Evolutionary conservation across 208 protist species (phyloP).

Genomic region (Acanthamoeba healyi): DNA sequence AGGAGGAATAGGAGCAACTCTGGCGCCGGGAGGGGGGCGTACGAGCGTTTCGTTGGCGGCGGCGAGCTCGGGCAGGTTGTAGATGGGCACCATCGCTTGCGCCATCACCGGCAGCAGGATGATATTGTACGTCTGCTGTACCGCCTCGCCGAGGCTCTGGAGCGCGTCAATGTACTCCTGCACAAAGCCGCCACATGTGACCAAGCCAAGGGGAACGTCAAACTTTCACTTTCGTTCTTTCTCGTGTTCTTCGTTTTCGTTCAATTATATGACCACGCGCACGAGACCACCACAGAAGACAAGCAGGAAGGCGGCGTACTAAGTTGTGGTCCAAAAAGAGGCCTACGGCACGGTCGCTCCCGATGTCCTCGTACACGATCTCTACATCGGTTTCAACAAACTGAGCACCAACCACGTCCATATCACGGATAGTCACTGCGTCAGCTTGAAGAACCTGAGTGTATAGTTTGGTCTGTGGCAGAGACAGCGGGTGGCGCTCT

Average conservation of each 20-base stretch:
- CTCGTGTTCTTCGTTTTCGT: too few relatives aligned
- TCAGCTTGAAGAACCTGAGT: too few relatives aligned
- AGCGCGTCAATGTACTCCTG: not conserved
- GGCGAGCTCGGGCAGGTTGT: not conserved
- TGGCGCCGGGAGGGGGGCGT: not conserved
- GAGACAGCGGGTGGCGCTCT: too few relatives aligned
- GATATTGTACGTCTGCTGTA: not conserved
- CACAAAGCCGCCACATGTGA: not conserved
- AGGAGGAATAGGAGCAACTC: too few relatives aligned
- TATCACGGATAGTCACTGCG: too few relatives aligned
- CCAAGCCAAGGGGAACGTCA: not conserved
- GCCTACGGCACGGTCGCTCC: not conserved
- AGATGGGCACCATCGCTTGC: slow-evolving; percentile 1
- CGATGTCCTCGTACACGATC: not conserved
- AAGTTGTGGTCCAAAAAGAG: too few relatives aligned
- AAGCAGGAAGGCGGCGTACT: too few relatives aligned
- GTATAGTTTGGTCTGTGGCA: not conserved
- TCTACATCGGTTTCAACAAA: not conserved
- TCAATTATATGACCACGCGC: not conserved
- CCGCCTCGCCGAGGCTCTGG: not conserved
- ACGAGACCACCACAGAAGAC: not conserved
- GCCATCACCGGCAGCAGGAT: not conserved
- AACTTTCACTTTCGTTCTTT: too few relatives aligned
- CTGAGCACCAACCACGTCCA: not conserved
- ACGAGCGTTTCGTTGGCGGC: slow-evolving; percentile 1